Conservation (phyloP, 345 rosid species). For the Cardamine resedifolia region DNA sequence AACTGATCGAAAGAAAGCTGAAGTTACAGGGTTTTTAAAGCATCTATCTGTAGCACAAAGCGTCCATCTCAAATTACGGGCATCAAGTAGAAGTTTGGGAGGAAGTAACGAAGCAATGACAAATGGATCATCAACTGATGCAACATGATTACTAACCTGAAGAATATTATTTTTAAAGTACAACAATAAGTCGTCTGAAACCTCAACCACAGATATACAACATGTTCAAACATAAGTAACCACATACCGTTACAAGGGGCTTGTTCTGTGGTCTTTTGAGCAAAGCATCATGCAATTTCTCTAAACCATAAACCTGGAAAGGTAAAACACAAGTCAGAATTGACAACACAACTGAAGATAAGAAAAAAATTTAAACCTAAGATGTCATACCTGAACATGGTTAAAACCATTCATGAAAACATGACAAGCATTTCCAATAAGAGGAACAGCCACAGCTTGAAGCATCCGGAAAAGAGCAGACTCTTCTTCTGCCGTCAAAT, state of each 20-base stretch:
- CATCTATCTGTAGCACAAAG: conserved; percentile 95
- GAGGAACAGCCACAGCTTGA: conserved; percentile 87
- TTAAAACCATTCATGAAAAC: conserved; percentile 96
- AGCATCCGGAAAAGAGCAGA: conserved; percentile 64
- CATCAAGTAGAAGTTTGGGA: conserved; percentile 71
- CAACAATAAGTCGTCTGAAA: conserved; percentile 2
- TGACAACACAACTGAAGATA: background rate
- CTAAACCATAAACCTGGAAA: conserved; percentile 83
- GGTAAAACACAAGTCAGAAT: background rate
- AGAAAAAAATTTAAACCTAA: background rate
- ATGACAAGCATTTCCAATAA: conserved; percentile 89
- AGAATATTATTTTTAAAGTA: background rate
- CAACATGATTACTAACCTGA: conserved; percentile 98
- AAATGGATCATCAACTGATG: conserved; percentile 92
- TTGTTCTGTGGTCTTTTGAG: conserved; percentile 70
- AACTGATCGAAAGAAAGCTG: conserved; percentile 85
- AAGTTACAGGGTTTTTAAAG: conserved; percentile 78
- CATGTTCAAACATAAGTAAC: conserved; percentile 10
- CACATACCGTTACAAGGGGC: conserved; percentile 81
- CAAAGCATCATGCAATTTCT: conserved; percentile 85
- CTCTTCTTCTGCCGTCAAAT: conserved; percentile 67
- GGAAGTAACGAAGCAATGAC: conserved; percentile 93
- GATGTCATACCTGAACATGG: conserved; percentile 69
- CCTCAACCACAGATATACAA: conserved; percentile 3
- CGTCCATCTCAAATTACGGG: conserved; percentile 90